Conservation (phyloP, 139 green algal genomes). For the Gonium pectorale region DNA sequence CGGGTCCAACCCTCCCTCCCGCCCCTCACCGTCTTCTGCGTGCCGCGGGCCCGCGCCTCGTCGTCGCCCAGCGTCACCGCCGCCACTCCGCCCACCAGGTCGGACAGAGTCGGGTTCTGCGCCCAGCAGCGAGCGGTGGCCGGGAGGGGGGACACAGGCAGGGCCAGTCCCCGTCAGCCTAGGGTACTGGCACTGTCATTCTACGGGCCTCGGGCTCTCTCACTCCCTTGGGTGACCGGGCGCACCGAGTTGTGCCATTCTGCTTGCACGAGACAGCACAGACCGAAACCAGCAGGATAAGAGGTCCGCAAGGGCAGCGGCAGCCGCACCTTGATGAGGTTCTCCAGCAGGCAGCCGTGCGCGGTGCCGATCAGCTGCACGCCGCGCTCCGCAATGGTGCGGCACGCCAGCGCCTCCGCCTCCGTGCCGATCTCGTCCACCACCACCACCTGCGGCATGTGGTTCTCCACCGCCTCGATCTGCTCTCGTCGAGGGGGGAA, state of each 20-base stretch:
- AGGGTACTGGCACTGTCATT: too few relatives aligned
- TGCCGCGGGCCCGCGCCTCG: slow-evolving; percentile 84
- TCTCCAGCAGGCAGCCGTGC: slow-evolving; percentile 96
- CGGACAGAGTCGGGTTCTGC: slow-evolving; percentile 57
- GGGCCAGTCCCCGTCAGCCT: too few relatives aligned
- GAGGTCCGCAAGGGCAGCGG: too few relatives aligned
- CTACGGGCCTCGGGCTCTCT: too few relatives aligned
- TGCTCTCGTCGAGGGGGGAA: slow-evolving; percentile 50
- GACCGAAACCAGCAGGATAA: too few relatives aligned
- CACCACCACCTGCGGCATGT: slow-evolving; percentile 94
- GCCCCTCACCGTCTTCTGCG: slow-evolving; percentile 90
- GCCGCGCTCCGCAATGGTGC: slow-evolving; percentile 97
- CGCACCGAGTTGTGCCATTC: too few relatives aligned
- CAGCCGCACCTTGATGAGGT: slow-evolving; percentile 99
- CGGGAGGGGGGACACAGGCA: too few relatives aligned
- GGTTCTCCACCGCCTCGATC: slow-evolving; percentile 98
- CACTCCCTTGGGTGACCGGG: too few relatives aligned
- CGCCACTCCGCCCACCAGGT: slow-evolving; percentile 64
- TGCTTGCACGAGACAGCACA: too few relatives aligned
- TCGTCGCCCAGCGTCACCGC: slow-evolving; percentile 84
- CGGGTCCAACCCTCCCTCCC: background rate
- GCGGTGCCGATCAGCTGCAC: slow-evolving; percentile 96
- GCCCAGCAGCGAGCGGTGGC: too few relatives aligned
- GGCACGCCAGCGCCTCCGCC: slow-evolving; percentile 94
- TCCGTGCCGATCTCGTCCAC: slow-evolving; percentile 98